Evolutionary conservation across 179 eudicot species (phyloP).

Genomic region (Silene coronaria): DNA sequence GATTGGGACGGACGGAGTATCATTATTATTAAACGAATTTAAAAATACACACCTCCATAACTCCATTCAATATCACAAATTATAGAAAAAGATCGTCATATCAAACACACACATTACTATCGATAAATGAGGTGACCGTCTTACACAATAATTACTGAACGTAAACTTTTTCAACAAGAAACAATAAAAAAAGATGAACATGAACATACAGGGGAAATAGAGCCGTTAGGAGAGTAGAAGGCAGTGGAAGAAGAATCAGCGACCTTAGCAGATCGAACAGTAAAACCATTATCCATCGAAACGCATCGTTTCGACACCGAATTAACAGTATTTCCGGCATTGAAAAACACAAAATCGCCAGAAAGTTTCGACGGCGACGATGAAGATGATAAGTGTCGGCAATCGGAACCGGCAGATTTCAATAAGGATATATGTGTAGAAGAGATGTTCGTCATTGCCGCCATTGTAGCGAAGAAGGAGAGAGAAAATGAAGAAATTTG

Average conservation of each 20-base stretch:
- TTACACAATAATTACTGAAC: neutral
- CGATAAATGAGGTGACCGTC: no score
- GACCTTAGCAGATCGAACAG: conserved; percentile 40
- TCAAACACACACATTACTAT: no score
- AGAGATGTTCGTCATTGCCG: conserved; percentile 35
- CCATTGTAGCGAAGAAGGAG: conserved; percentile 6
- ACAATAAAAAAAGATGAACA: neutral
- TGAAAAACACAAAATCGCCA: conserved; percentile 24
- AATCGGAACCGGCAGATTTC: conserved; percentile 33
- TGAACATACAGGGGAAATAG: conserved; percentile 31
- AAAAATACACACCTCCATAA: no score
- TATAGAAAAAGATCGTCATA: no score
- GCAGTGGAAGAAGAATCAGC: conserved; percentile 22
- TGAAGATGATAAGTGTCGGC: conserved; percentile 13
- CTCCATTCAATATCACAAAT: no score
- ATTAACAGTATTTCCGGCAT: conserved; percentile 5
- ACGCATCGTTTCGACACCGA: conserved; percentile 21
- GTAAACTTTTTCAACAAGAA: neutral
- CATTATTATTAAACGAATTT: no score
- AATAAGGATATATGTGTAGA: conserved; percentile 28
- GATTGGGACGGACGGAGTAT: no score
- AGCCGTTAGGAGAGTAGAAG: conserved; percentile 38
- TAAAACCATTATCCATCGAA: conserved; percentile 12
- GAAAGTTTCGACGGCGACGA: conserved; percentile 31
- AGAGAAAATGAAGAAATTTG: neutral